Evolutionary conservation across 2,329 filamentous ascomycete genomes (phyloP).

Genomic region (Penicillium vulpinum): DNA sequence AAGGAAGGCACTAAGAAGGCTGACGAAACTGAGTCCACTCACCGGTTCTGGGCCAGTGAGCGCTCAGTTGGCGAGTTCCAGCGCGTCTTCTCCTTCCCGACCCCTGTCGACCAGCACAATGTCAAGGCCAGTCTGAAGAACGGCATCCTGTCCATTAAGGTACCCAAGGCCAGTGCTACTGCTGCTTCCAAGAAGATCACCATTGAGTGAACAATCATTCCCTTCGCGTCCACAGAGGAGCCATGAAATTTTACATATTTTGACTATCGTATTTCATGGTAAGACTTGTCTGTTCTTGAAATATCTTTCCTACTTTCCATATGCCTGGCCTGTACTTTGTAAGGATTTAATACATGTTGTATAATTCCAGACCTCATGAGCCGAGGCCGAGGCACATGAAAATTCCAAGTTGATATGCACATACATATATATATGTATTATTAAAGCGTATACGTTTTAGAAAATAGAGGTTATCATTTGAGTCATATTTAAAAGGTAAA

Average conservation of each 20-base stretch:
- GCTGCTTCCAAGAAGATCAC: conserved; percentile 54
- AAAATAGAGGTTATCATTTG: too few species aligned
- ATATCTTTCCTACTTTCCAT: neutral
- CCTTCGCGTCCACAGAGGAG: conserved; percentile 2
- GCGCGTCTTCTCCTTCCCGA: conserved; percentile 60
- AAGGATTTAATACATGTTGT: too few species aligned
- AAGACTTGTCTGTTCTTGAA: neutral
- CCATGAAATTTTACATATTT: neutral
- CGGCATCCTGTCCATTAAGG: conserved; percentile 57
- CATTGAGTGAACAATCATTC: conserved; percentile 50
- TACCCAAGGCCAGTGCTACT: conserved; percentile 55
- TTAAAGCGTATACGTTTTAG: neutral
- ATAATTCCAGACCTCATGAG: too few species aligned
- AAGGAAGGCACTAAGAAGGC: conserved; percentile 34
- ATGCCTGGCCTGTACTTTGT: too few species aligned
- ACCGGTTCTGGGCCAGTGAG: conserved; percentile 61
- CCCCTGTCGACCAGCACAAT: conserved; percentile 58
- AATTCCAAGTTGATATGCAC: neutral
- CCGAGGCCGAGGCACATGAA: conserved; percentile 16
- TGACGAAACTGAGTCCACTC: conserved; percentile 28
- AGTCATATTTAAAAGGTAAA: too few species aligned
- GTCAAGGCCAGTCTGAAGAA: conserved; percentile 63
- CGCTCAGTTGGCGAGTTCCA: conserved; percentile 61
- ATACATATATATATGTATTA: too few species aligned
- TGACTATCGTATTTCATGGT: neutral